Conservation (phyloP, 1,284 basidiomycete genomes). For the Papiliotrema laurentii region DNA sequence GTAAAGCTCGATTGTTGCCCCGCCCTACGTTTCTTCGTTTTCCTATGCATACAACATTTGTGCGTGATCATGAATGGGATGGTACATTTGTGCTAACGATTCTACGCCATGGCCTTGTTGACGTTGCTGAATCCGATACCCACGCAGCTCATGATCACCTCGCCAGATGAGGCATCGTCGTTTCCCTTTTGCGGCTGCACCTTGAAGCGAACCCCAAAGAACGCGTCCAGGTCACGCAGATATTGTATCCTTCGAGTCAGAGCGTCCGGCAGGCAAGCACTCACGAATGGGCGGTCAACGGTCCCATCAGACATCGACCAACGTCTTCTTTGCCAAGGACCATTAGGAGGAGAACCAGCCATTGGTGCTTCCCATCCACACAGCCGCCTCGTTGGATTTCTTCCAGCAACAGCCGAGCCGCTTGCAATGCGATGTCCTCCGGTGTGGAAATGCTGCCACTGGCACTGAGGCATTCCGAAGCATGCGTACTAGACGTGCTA, state of each 20-base stretch:
- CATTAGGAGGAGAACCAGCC: slow-evolving; percentile 84
- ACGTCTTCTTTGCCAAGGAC: slow-evolving; percentile 94
- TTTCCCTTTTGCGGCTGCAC: slow-evolving; percentile 37
- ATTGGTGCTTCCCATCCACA: slow-evolving; percentile 85
- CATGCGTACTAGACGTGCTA: slow-evolving; percentile 84
- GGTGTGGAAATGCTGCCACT: slow-evolving; percentile 58
- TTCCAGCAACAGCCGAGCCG: slow-evolving; percentile 69
- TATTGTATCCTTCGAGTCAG: slow-evolving; percentile 70
- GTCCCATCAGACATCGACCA: slow-evolving; percentile 77
- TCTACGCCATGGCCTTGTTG: slow-evolving; percentile 47
- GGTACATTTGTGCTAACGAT: background rate
- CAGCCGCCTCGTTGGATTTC: slow-evolving; percentile 83
- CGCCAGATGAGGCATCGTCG: slow-evolving; percentile 7
- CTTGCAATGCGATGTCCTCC: slow-evolving; percentile 82
- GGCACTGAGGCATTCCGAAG: slow-evolving; percentile 75
- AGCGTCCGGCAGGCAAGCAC: slow-evolving; percentile 39
- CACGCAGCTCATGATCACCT: slow-evolving; percentile 47
- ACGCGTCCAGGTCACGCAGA: slow-evolving; percentile 72
- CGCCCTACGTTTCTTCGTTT: too few species aligned
- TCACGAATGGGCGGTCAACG: slow-evolving; percentile 74
- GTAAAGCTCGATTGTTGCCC: too few species aligned
- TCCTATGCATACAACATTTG: too few species aligned
- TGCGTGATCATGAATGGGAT: too few species aligned
- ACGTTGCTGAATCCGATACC: slow-evolving; percentile 52
- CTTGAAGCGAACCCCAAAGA: slow-evolving; percentile 67